phyloP scores from a whole-genome alignment of 2,329 filamentous ascomycete species.

The Diplodia corticola region DNA sequence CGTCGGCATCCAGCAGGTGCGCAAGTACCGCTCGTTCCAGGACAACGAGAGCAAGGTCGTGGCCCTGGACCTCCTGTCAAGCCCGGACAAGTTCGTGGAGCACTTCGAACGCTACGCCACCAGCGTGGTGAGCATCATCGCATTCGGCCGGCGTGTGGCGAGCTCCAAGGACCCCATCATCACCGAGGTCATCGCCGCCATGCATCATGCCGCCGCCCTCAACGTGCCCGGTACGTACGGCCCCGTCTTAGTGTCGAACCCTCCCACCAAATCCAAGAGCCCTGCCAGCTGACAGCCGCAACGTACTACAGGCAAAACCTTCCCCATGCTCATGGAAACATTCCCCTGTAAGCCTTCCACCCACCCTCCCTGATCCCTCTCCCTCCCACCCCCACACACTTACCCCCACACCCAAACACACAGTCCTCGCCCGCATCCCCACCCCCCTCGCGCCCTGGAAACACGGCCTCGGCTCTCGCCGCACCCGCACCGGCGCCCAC shows the following conservation, averaged over 20 bases:
- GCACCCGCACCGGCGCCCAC: slow-evolving; percentile 33
- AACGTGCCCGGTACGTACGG: slow-evolving; percentile 38
- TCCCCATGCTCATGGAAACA: slow-evolving; percentile 59
- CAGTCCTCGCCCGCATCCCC: slow-evolving; percentile 33
- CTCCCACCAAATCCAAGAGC: no score
- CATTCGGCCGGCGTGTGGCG: slow-evolving; percentile 56
- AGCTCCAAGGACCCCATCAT: slow-evolving; percentile 57
- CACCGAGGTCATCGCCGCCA: slow-evolving; percentile 59
- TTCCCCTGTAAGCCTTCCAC: slow-evolving; percentile 42
- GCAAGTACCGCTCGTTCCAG: slow-evolving; percentile 57
- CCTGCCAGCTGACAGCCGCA: slow-evolving; percentile 48
- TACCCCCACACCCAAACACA: background rate
- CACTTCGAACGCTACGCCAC: slow-evolving; percentile 58
- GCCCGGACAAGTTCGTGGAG: slow-evolving; percentile 51
- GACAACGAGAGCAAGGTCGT: slow-evolving; percentile 60
- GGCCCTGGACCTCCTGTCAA: slow-evolving; percentile 51
- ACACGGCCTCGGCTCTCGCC: slow-evolving; percentile 33
- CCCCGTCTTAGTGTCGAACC: no score
- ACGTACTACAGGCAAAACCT: slow-evolving; percentile 48
- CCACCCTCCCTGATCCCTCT: slow-evolving; percentile 21
- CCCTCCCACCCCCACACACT: background rate
- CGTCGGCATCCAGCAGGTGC: slow-evolving; percentile 53
- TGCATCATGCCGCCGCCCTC: slow-evolving; percentile 59
- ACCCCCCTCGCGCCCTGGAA: slow-evolving; percentile 37
- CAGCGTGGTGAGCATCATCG: slow-evolving; percentile 58